Percentiles rank a stretch among this genome's conserved stretches.
phyloP scores from a whole-genome alignment of 2,329 filamentous ascomycete genomes.

The Cordyceps militaris region DNA sequence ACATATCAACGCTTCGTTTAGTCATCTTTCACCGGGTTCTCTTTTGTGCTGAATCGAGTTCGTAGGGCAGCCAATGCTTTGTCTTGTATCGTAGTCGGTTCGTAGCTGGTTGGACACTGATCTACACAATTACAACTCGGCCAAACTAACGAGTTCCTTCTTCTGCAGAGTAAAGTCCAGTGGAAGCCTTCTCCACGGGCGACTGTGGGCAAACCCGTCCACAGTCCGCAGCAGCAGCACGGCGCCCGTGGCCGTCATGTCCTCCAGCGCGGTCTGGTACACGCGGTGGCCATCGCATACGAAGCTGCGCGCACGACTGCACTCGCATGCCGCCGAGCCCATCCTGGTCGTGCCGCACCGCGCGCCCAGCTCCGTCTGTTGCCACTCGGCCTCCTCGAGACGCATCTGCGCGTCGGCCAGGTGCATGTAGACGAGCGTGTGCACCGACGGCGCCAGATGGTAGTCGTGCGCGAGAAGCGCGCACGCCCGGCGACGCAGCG shows the following conservation, averaged over 20 bases:
- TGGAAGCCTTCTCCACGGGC: background rate
- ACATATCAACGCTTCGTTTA: too few species aligned
- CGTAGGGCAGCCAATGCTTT: too few species aligned
- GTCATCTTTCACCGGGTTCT: too few species aligned
- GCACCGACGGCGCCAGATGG: background rate
- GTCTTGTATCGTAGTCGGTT: too few species aligned
- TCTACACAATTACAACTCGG: background rate
- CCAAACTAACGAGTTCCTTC: background rate
- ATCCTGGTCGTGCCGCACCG: too few species aligned
- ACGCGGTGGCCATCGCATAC: background rate
- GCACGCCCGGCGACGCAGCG: background rate
- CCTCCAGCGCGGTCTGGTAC: background rate
- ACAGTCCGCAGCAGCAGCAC: background rate
- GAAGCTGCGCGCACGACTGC: background rate
- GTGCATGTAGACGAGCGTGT: background rate
- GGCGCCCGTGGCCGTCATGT: background rate
- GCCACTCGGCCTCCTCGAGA: conserved; percentile 15
- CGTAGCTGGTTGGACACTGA: too few species aligned
- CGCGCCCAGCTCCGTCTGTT: too few species aligned
- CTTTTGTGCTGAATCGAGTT: too few species aligned
- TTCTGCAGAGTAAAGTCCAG: background rate
- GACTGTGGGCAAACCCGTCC: background rate
- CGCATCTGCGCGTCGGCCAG: background rate
- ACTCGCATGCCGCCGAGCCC: background rate
- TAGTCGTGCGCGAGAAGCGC: background rate